Conservation (phyloP, 2,329 filamentous ascomycete genomes). For the Penicillium vulpinum region DNA sequence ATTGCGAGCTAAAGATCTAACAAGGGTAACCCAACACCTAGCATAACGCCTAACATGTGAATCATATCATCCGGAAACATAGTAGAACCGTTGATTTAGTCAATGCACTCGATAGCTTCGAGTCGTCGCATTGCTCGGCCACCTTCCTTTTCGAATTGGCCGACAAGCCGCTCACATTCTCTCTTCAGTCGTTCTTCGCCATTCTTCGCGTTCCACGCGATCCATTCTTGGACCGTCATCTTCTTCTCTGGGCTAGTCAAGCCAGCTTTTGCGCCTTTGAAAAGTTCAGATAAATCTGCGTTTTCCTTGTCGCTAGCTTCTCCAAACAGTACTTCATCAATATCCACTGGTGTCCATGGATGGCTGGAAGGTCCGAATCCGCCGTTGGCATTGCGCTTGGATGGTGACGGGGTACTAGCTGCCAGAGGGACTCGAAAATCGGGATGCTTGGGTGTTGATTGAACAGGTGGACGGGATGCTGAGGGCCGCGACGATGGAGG, state of each 20-base stretch:
- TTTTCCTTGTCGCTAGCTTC: conserved; percentile 51
- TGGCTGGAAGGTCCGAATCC: conserved; percentile 56
- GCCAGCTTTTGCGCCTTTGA: conserved; percentile 56
- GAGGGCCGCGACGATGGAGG: conserved; percentile 67
- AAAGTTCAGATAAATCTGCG: conserved; percentile 48
- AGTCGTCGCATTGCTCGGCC: conserved; percentile 73
- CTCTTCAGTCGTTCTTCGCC: conserved; percentile 76
- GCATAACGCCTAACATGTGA: conserved; percentile 9
- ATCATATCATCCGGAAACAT: conserved; percentile 7
- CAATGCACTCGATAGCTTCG: conserved; percentile 65
- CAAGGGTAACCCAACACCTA: not conserved
- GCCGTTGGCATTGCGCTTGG: conserved; percentile 56
- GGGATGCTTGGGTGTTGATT: conserved; percentile 38
- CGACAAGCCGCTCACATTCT: conserved; percentile 82
- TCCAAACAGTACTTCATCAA: conserved; percentile 62
- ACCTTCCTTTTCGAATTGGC: conserved; percentile 80
- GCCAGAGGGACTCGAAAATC: conserved; percentile 45
- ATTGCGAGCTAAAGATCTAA: conserved; percentile 3
- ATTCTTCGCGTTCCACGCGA: conserved; percentile 74
- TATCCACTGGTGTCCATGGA: conserved; percentile 72
- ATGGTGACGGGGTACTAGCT: conserved; percentile 57
- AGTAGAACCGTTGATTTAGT: conserved; percentile 25
- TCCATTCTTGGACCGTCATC: conserved; percentile 95
- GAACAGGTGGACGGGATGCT: conserved; percentile 42
- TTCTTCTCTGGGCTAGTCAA: conserved; percentile 75